phyloP scores from a whole-genome alignment of 2,329 filamentous ascomycete species.

The Aspergillus sp. region DNA sequence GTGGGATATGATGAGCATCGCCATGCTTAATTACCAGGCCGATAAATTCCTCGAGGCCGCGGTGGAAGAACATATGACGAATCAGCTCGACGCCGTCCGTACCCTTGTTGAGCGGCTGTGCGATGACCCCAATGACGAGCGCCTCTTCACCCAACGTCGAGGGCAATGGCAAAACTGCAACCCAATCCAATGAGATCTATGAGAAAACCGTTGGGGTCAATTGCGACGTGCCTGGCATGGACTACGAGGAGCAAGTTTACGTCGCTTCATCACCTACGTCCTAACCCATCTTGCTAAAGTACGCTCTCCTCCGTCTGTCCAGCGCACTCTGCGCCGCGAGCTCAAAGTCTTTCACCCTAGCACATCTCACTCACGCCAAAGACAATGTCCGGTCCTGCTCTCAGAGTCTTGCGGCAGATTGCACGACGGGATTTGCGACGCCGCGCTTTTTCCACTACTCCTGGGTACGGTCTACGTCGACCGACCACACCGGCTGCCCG shows the following conservation, averaged over 20 bases:
- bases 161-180: neutral
- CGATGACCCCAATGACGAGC: neutral
- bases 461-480: conserved; percentile 15
- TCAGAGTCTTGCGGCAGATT: neutral
- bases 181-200: neutral
- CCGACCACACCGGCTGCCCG: conserved; percentile 16
- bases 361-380: conserved; percentile 6
- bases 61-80: conserved; percentile 6
- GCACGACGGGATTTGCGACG: neutral
- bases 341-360: conserved; percentile 6
- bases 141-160: neutral
- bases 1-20: conserved; percentile 22
- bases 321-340: neutral
- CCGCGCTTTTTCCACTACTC: conserved; percentile 2
- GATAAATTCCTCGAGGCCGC: conserved; percentile 22
- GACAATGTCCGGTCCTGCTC: conserved; percentile 5
- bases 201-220: neutral
- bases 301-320: neutral
- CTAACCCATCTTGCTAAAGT: neutral
- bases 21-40: conserved; percentile 19
- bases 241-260: neutral
- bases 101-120: neutral
- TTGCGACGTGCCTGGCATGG: conserved; percentile 10
- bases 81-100: neutral
- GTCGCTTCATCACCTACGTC: neutral